Percentiles rank a stretch among this genome's conserved stretches.
Evolutionary conservation across 1,284 basidiomycete genomes (phyloP).

Genomic region (Flammula alnicola): DNA sequence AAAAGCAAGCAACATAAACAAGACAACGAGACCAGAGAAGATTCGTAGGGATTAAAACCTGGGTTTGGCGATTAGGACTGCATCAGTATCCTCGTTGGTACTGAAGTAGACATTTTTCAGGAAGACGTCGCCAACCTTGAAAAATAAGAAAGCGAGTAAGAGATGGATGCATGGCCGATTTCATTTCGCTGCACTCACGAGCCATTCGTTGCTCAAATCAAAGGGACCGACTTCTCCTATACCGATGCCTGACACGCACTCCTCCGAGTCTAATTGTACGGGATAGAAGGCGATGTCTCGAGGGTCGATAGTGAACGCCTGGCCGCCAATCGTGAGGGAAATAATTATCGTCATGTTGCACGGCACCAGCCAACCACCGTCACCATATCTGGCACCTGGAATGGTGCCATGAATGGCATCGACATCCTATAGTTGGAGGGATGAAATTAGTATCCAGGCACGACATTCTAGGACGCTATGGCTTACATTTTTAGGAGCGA

Average conservation of each 20-base stretch:
- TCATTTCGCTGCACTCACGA: constrained; percentile 44
- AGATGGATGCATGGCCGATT: not conserved
- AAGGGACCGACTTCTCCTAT: constrained; percentile 37
- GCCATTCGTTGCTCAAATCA: constrained; percentile 50
- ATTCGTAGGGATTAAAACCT: too few species aligned
- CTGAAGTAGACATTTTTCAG: constrained; percentile 72
- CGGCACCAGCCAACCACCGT: constrained; percentile 67
- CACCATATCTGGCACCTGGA: constrained; percentile 59
- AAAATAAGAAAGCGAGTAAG: not conserved
- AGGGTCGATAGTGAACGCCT: constrained; percentile 62
- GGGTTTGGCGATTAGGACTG: constrained; percentile 57
- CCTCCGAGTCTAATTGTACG: constrained; percentile 55
- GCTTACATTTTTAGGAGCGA: constrained; percentile 47
- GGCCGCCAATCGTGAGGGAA: constrained; percentile 67
- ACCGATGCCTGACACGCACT: constrained; percentile 74
- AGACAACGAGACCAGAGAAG: too few species aligned
- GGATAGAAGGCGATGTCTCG: constrained; percentile 74
- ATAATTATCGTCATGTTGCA: constrained; percentile 69
- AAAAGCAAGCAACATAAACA: too few species aligned
- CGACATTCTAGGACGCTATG: too few species aligned
- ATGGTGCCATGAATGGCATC: constrained; percentile 56
- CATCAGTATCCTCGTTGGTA: constrained; percentile 60
- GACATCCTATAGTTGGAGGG: constrained; percentile 60
- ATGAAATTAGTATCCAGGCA: too few species aligned
- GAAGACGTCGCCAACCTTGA: constrained; percentile 58